A percentile compares a stretch with the other conserved stretches of the same genome.
phyloP scores from a whole-genome alignment of 1,139 yeast species.

The Yamadazyma membranifaciens region DNA sequence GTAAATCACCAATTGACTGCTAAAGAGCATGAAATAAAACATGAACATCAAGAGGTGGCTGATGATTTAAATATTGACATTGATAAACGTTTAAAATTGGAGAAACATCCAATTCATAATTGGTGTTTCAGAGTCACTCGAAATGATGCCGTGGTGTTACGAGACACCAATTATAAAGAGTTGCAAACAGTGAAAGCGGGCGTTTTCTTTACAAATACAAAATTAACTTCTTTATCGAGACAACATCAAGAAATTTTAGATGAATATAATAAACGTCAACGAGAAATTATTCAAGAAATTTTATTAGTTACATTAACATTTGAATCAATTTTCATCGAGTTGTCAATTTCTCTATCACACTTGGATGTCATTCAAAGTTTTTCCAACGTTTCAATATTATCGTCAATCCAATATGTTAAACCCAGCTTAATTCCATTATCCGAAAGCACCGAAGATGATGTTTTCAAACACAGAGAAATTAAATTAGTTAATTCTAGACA shows the following conservation, averaged over 20 bases:
- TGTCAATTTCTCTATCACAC: constrained; percentile 65
- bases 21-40: constrained; percentile 54
- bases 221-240: constrained; percentile 57
- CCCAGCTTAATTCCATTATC: constrained; percentile 61
- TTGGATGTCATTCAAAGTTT: constrained; percentile 82
- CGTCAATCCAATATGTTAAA: constrained; percentile 76
- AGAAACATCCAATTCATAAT: constrained; percentile 82
- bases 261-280: constrained; percentile 73
- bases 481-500: constrained; percentile 75
- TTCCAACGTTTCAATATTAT: constrained; percentile 81
- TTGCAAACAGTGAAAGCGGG: constrained; percentile 94
- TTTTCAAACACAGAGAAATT: constrained; percentile 48
- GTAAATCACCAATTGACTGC: constrained; percentile 58
- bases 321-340: constrained; percentile 67
- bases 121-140: constrained; percentile 94
- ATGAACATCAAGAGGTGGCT: constrained; percentile 62
- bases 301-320: constrained; percentile 78
- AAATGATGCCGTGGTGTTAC: constrained; percentile 76
- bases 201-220: constrained; percentile 77
- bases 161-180: constrained; percentile 70
- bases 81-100: constrained; percentile 85
- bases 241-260: constrained; percentile 58
- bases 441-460: constrained; percentile 19
- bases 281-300: constrained; percentile 77
- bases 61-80: constrained; percentile 78